Percentiles rank a stretch among this genome's conserved stretches.
These are phyloP conservation scores for Debaryomycetaceae sp. DNA, from an alignment of 1,139 yeast species.

Conservation along the genomic window DNA sequence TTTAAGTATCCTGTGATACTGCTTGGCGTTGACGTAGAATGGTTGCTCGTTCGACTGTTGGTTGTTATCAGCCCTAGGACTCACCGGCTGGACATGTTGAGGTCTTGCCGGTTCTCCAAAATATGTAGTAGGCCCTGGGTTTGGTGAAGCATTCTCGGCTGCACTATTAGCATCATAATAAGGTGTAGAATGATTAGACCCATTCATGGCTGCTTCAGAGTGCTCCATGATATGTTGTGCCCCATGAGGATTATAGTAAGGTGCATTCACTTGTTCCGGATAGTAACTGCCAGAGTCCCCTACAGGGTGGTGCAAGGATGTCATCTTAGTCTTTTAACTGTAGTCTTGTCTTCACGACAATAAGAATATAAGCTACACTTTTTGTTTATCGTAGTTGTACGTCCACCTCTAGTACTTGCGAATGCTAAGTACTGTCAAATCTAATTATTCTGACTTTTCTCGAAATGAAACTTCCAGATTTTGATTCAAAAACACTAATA, in stretches of 20 bases:
- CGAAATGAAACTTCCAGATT: background rate
- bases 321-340: no score
- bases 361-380: no score
- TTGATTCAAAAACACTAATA: background rate
- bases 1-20: constrained; percentile 89
- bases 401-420: no score
- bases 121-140: constrained; percentile 1
- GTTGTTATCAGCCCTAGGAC: constrained; percentile 3
- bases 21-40: constrained; percentile 95
- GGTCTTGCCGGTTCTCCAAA: constrained; percentile 1
- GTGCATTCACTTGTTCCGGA: constrained; percentile 25
- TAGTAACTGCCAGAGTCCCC: constrained; percentile 25
- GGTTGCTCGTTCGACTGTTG: constrained; percentile 65
- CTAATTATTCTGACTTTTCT: background rate
- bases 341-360: no score
- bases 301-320: constrained; percentile 33
- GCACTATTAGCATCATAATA: constrained; percentile 7
- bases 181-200: constrained; percentile 7
- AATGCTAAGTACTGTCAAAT: background rate
- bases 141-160: constrained; percentile 4
- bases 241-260: constrained; percentile 18
- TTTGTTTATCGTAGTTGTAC: no score
- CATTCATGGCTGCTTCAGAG: constrained; percentile 3
- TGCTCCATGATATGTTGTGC: constrained; percentile 7
- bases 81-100: background rate